A percentile compares a stretch with the other conserved stretches of the same genome.
Evolutionary conservation across 768 basidiomycete genomes (phyloP).

Genomic region (Tremella yokohamensis): DNA sequence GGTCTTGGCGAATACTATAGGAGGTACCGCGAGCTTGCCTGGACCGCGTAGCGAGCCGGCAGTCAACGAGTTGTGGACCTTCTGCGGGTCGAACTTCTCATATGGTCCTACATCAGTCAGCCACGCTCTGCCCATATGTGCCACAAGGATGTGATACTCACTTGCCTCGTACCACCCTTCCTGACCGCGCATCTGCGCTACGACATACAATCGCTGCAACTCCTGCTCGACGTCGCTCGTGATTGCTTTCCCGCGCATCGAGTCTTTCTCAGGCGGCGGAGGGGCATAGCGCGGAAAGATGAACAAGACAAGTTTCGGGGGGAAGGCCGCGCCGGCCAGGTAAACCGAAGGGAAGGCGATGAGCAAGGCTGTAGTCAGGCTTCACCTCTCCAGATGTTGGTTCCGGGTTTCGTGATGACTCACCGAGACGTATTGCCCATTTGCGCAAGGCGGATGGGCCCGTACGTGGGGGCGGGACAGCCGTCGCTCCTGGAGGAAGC

Average conservation of each 20-base stretch:
- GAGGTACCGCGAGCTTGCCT: conserved; percentile 74
- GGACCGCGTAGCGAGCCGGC: conserved; percentile 83
- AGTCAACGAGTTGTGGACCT: conserved; percentile 76
- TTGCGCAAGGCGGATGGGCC: conserved; percentile 27
- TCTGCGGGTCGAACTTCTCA: conserved; percentile 63
- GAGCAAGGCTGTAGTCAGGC: conserved; percentile 20
- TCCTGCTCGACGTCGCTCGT: conserved; percentile 63
- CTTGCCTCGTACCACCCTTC: conserved; percentile 51
- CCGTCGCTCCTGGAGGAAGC: no score
- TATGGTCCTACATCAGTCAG: conserved; percentile 61
- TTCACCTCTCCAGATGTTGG: background rate
- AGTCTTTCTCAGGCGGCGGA: conserved; percentile 62
- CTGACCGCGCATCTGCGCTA: conserved; percentile 57
- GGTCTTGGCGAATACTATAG: conserved; percentile 66
- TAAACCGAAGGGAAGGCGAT: conserved; percentile 42
- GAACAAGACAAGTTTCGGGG: conserved; percentile 53
- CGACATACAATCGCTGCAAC: conserved; percentile 64
- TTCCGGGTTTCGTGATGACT: conserved; percentile 9
- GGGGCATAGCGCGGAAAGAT: conserved; percentile 75
- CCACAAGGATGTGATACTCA: conserved; percentile 52
- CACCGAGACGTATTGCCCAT: conserved; percentile 36
- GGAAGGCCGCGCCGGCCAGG: conserved; percentile 43
- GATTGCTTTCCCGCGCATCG: conserved; percentile 61
- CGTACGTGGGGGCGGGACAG: no score
- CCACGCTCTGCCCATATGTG: conserved; percentile 17